Evolutionary conservation across 306 rosid genomes (phyloP).

Genomic region (Vachellia collinsii): DNA sequence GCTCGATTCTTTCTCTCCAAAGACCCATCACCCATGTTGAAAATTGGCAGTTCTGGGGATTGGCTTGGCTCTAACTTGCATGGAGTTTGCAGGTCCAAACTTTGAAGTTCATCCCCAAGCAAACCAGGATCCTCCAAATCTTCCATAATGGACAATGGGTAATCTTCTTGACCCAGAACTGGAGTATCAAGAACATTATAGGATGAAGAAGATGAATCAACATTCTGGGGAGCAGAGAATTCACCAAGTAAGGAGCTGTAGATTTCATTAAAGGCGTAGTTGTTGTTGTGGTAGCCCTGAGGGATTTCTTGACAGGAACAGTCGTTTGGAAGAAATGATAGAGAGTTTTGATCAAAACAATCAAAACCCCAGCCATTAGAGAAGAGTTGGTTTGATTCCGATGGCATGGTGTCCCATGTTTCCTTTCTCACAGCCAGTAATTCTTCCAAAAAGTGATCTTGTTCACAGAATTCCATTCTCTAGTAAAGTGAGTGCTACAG

Average conservation of each 20-base stretch:
- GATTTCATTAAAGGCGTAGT: constrained; percentile 48
- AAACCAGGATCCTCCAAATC: constrained; percentile 57
- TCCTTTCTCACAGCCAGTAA: constrained; percentile 59
- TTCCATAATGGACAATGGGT: constrained; percentile 50
- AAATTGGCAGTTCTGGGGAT: constrained; percentile 58
- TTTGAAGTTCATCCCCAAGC: constrained; percentile 60
- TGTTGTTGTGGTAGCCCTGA: constrained; percentile 37
- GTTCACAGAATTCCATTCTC: constrained; percentile 59
- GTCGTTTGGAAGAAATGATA: constrained; percentile 42
- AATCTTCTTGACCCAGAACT: constrained; percentile 52
- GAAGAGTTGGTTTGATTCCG: constrained; percentile 55
- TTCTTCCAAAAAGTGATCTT: constrained; percentile 66
- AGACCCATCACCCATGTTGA: constrained; percentile 46
- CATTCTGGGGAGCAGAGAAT: constrained; percentile 47
- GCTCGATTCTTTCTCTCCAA: constrained; percentile 50
- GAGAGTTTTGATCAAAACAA: constrained; percentile 55
- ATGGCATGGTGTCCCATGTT: constrained; percentile 57
- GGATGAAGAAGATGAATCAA: constrained; percentile 48
- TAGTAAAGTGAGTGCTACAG: constrained; percentile 44
- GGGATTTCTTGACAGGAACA: constrained; percentile 44
- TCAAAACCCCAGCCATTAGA: constrained; percentile 53
- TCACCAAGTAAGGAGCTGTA: constrained; percentile 44
- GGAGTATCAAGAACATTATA: constrained; percentile 47
- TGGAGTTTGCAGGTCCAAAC: constrained; percentile 51
- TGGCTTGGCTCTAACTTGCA: constrained; percentile 67